Evolutionary conservation across 176 grass and related monocot genomes (phyloP), one percentile per base, ranked within the genome.

Genomic region (Ananas comosus): DNA sequence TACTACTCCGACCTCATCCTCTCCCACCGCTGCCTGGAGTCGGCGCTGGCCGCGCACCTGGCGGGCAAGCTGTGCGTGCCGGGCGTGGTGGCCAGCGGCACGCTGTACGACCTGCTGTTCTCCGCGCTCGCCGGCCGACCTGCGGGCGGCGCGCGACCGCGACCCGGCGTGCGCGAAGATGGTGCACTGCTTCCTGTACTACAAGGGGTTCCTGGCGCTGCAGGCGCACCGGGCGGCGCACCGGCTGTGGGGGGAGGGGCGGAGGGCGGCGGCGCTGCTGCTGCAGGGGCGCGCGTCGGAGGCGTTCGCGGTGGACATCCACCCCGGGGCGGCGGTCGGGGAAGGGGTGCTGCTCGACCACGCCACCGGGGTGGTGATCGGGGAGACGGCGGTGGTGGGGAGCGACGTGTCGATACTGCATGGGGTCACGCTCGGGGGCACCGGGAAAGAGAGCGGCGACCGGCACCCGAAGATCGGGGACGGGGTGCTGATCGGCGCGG

Each of bases 141-240:
- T 97, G 28, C 70, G 53, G 2, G 89, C 86, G 0, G 89, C 68
- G 67, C 59, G 74, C 18, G 77, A 97, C 84, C 86, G 89, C 65
- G 94, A 97, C 72, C 77, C 89, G 24, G 94, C 94, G 14, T 97
- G 94, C 80, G 79, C 16, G n/a, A 85, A 85, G 69, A 97, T 92
- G 89, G 82, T 88, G 1, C 94, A 97, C 74, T 97, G 89, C 82
- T 97, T 99, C 76, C 84, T 99, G 54, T 90, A 93, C 82, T 93
- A 90, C 89, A 99, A 99, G 76, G 94, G 94, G 4, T 99, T 99
- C 81, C 75, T 99, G 12, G 89, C 94, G 12, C 72, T 99, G 65
- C 94, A 99, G 68, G 82, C 76, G 9, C 83, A 99, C 86, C 86
- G 94, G 51, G 80, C 81, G 51, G 94, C 94, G 6, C 87, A 99